Percentiles rank a stretch among this genome's conserved stretches.
phyloP scores from a whole-genome alignment of 2,329 filamentous ascomycete genomes.

The Fonsecaea nubica region DNA sequence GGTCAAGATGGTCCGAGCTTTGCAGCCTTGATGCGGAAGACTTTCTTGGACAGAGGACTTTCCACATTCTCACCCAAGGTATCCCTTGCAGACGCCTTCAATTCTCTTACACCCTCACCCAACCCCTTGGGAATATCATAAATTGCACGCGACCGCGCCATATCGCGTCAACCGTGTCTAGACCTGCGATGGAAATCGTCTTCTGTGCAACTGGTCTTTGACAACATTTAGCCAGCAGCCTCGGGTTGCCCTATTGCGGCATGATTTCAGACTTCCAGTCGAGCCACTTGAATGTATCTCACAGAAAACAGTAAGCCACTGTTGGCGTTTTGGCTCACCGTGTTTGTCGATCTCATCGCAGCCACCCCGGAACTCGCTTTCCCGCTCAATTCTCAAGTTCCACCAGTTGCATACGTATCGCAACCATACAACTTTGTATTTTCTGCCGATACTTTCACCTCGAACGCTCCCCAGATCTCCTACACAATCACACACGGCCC shows the following conservation, averaged over 20 bases:
- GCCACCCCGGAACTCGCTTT: constrained; percentile 56
- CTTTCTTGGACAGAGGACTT: constrained; percentile 1
- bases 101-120: constrained; percentile 32
- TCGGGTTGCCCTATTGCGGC: not conserved
- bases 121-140: constrained; percentile 24
- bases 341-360: not conserved
- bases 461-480: constrained; percentile 60
- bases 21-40: constrained; percentile 20
- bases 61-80: constrained; percentile 31
- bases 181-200: not conserved
- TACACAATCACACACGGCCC: constrained; percentile 73
- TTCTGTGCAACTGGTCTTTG: not conserved
- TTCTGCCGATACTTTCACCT: constrained; percentile 70
- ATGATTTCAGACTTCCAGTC: not conserved
- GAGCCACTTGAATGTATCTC: constrained; percentile 32
- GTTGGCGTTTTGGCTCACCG: constrained; percentile 15
- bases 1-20: constrained; percentile 48
- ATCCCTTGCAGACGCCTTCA: constrained; percentile 32
- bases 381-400: constrained; percentile 84
- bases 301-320: constrained; percentile 22
- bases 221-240: not conserved
- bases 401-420: constrained; percentile 74
- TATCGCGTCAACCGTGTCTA: not conserved
- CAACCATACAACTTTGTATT: constrained; percentile 57
- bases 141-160: constrained; percentile 25